Conservation (phyloP, 2,329 filamentous ascomycete species). For the Fusarium verticillioides region DNA sequence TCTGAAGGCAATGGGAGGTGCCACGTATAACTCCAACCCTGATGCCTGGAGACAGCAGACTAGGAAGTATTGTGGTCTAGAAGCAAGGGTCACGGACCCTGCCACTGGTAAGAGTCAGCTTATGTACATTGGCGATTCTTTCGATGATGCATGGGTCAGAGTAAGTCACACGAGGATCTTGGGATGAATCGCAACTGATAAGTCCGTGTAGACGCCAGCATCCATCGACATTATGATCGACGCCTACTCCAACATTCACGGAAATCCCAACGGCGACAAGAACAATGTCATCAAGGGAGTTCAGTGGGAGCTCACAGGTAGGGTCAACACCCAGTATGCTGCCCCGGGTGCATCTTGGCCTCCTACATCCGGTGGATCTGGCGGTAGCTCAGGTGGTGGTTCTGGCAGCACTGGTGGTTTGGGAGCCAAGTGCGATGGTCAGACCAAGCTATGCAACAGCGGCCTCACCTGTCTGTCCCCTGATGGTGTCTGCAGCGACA, state of each 20-base stretch:
- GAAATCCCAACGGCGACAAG: not conserved
- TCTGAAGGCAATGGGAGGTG: not conserved
- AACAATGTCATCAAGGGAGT: not conserved
- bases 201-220: not conserved
- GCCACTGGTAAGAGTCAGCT: not conserved
- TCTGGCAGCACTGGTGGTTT: not conserved
- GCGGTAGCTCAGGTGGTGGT: not conserved
- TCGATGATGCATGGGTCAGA: not conserved
- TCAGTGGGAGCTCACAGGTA: not conserved
- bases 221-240: slow-evolving; percentile 5
- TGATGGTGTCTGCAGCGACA: not conserved
- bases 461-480: not conserved
- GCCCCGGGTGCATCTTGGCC: not conserved
- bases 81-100: not conserved
- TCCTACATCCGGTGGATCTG: not conserved
- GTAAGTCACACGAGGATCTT: fast-evolving
- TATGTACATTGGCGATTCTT: not conserved
- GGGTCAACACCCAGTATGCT: not conserved
- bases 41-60: not conserved
- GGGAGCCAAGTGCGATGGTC: not conserved
- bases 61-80: not conserved
- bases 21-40: not conserved
- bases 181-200: not conserved
- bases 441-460: not conserved
- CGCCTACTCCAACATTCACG: not conserved